These are phyloP conservation scores for Beauveria medogensis DNA, from an alignment of 2,329 filamentous ascomycete species.

Conservation along the genomic window DNA sequence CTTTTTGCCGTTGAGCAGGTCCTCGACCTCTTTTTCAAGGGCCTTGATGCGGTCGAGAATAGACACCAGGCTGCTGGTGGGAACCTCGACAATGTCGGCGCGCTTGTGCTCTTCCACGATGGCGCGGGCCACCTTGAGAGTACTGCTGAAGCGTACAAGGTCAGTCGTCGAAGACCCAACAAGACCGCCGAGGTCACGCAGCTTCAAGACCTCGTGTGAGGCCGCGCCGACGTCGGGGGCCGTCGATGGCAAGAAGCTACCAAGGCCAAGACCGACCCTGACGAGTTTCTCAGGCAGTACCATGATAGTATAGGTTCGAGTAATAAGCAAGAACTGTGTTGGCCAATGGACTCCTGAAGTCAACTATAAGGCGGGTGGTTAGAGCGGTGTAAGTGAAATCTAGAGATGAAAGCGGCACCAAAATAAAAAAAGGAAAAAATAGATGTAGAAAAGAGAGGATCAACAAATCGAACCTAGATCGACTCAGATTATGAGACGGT, in stretches of 20 bases:
- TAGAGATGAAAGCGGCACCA: neutral
- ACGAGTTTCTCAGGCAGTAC: conserved; percentile 14
- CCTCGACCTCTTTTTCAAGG: conserved; percentile 21
- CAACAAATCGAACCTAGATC: neutral
- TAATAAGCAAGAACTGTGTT: neutral
- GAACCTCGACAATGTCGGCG: conserved; percentile 19
- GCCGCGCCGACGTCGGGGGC: neutral
- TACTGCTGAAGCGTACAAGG: conserved; percentile 12
- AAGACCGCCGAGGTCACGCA: neutral
- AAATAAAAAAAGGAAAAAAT: neutral
- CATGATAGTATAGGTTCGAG: conserved; percentile 15
- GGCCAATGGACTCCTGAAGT: neutral
- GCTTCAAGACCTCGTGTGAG: neutral
- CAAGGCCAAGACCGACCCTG: conserved; percentile 12
- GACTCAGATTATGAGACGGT: neutral
- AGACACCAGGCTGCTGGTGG: conserved; percentile 17
- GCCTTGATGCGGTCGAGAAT: conserved; percentile 22
- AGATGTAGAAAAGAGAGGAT: neutral
- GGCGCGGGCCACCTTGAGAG: conserved; percentile 15
- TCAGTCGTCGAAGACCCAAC: conserved; percentile 13
- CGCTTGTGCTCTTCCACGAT: conserved; percentile 21
- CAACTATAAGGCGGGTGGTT: too few species aligned
- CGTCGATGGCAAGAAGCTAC: neutral
- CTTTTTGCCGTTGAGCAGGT: conserved; percentile 16
- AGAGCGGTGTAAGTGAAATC: neutral